phyloP scores from a whole-genome alignment of 495 filamentous ascomycete species.

The Penicillium nucicola region DNA sequence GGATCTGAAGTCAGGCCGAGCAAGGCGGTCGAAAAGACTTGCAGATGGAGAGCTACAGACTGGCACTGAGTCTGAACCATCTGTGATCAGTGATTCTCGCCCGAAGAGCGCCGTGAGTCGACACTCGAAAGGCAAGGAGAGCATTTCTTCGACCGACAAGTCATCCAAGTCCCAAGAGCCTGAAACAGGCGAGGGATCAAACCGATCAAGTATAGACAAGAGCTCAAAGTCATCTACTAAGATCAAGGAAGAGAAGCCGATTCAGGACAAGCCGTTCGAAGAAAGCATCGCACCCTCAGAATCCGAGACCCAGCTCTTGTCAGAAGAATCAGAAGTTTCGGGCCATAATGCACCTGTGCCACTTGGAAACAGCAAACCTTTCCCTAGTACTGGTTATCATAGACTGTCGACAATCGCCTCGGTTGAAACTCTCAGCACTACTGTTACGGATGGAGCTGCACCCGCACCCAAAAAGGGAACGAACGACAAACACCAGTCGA shows the following conservation, averaged over 20 bases:
- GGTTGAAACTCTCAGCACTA: slow-evolving; percentile 53
- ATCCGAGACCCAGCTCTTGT: slow-evolving; percentile 25
- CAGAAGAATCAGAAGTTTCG: slow-evolving; percentile 40
- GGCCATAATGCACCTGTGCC: slow-evolving; percentile 37
- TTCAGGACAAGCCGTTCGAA: slow-evolving; percentile 16
- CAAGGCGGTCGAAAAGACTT: slow-evolving; percentile 24
- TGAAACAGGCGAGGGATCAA: neutral
- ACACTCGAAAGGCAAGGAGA: slow-evolving; percentile 25
- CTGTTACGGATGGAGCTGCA: slow-evolving; percentile 33
- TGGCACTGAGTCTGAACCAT: slow-evolving; percentile 19
- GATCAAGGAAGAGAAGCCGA: slow-evolving; percentile 13
- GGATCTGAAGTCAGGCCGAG: slow-evolving; percentile 35
- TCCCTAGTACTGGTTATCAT: slow-evolving; percentile 62
- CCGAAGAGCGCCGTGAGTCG: slow-evolving; percentile 24
- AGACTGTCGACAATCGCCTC: slow-evolving; percentile 73
- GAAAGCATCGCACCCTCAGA: slow-evolving; percentile 26
- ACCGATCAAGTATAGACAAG: slow-evolving; percentile 8
- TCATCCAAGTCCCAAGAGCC: slow-evolving; percentile 9
- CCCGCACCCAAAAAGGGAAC: slow-evolving; percentile 6
- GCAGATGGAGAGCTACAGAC: slow-evolving; percentile 15
- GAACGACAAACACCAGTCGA: neutral
- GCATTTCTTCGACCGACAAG: slow-evolving; percentile 10
- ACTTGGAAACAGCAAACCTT: slow-evolving; percentile 45
- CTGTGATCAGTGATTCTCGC: slow-evolving; percentile 17
- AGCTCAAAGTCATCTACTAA: neutral